Evolutionary conservation across 202 grass and related monocot species (phyloP), one percentile per base, ranked within the genome.

Genomic region (Bolboschoenoplectus hybrid): DNA sequence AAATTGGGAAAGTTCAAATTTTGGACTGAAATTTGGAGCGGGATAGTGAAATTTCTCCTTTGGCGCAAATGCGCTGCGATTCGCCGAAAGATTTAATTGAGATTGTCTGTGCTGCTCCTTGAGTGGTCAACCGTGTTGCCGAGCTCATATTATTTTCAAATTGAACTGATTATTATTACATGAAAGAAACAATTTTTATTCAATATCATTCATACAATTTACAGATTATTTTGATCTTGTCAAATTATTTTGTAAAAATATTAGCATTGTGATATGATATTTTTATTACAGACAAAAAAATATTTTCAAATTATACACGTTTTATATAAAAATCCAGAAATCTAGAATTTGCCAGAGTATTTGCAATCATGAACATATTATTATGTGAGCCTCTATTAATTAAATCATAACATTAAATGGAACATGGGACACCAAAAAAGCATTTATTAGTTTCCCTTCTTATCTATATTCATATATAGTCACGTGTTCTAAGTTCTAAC

Each of bases 1-100:
- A 58, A n/a, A 40, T 79, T 10, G 34, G 34, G 32, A 0, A 58
- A 58, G 75, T 79, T 79, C 75, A 79, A 79, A 79, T n/a, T 79
- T 79, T 19, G 35, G 75, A 14, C 52, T 41, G 14, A 60, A 79
- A 60, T 41, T 60, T 41, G 34, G 14, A 79, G 75, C 75, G 75
- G 75, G 75, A 58, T 41, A 39, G 74, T 56, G 11, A 76, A 79
- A 79, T 79, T 79, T 79, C 32, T 35, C 14, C 13, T 11, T 79
- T 79, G 75, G 75, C 52, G 75, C 75, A 79, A 79, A 41, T 58
- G 74, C 35, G 53, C 14, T 17, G 0, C 7, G 34, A 57, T 9
- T 76, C 47, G 11, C 74, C 32, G 3, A n/a, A 16, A 79, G 75
- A 76, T 79, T 19, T 38, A 34, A 7, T 17, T 53, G 13, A 7